Evolutionary conservation across 2,329 filamentous ascomycete species (phyloP).

Genomic region (Hypoxylon sp.): DNA sequence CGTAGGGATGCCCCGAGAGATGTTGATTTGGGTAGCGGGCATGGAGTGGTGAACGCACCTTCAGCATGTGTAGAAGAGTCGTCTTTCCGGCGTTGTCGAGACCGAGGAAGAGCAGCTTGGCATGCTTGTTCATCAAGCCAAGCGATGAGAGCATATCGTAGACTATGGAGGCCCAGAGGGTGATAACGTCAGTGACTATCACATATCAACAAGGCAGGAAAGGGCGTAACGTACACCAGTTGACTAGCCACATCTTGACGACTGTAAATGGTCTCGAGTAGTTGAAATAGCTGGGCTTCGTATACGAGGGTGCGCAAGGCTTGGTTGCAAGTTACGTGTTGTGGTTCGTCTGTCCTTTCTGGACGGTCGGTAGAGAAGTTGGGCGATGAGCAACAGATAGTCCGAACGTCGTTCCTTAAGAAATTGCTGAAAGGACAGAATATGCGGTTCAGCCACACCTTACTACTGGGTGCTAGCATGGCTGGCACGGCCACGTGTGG

Average conservation of each 20-base stretch:
- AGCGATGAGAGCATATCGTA: slow-evolving; percentile 89
- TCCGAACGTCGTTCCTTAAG: slow-evolving; percentile 25
- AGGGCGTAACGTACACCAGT: slow-evolving; percentile 84
- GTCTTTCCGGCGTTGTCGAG: slow-evolving; percentile 96
- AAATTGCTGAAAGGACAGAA: slow-evolving; percentile 28
- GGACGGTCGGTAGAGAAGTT: slow-evolving; percentile 23
- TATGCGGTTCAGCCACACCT: not conserved
- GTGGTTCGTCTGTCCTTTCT: slow-evolving; percentile 21
- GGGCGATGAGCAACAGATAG: slow-evolving; percentile 32
- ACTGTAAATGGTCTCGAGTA: slow-evolving; percentile 25
- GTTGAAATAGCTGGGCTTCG: slow-evolving; percentile 11
- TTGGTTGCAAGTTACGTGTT: slow-evolving; percentile 13
- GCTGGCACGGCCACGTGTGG: slow-evolving; percentile 4
- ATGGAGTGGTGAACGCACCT: slow-evolving; percentile 64
- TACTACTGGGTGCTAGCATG: no score
- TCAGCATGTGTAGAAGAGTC: slow-evolving; percentile 92
- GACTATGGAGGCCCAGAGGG: slow-evolving; percentile 59
- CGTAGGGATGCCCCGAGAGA: slow-evolving; percentile 1
- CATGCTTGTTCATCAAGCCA: slow-evolving; percentile 93
- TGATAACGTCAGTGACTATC: slow-evolving; percentile 37
- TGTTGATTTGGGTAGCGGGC: slow-evolving; percentile 12
- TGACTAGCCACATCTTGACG: slow-evolving; percentile 85
- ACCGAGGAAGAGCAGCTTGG: slow-evolving; percentile 91
- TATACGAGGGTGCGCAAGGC: slow-evolving; percentile 3
- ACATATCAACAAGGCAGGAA: slow-evolving; percentile 12